phyloP scores from a whole-genome alignment of 1,284 basidiomycete genomes.

The Chalciporus piperatoides region DNA sequence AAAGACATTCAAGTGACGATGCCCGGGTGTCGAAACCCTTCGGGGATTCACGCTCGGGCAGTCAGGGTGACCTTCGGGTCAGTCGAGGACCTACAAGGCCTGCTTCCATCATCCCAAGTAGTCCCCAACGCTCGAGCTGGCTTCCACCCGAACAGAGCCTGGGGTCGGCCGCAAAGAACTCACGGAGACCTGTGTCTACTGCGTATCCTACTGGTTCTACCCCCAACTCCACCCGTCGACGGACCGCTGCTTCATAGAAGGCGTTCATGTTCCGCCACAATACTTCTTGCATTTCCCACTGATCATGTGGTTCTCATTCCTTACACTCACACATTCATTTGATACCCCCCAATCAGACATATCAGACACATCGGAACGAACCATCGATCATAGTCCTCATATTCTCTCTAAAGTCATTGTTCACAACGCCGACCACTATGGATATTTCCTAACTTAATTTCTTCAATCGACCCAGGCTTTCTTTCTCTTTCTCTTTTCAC shows the following conservation, averaged over 20 bases:
- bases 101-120: conserved; percentile 11
- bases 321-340: conserved; percentile 28
- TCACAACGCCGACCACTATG: conserved; percentile 20
- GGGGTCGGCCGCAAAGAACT: conserved; percentile 5
- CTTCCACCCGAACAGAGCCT: conserved; percentile 17
- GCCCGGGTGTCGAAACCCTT: conserved; percentile 11
- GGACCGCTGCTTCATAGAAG: conserved; percentile 25
- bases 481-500: conserved; percentile 4
- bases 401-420: conserved; percentile 16
- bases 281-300: conserved; percentile 9
- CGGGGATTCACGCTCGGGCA: conserved; percentile 16
- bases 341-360: conserved; percentile 26
- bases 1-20: conserved; percentile 34
- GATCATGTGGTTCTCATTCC: conserved; percentile 15
- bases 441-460: conserved; percentile 26
- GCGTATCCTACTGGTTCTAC: conserved; percentile 14
- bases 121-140: conserved; percentile 26
- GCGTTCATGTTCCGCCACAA: neutral
- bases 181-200: conserved; percentile 18
- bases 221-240: conserved; percentile 17
- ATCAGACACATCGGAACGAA: conserved; percentile 14
- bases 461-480: conserved; percentile 4
- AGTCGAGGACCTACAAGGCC: conserved; percentile 8
- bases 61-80: conserved; percentile 18
- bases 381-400: conserved; percentile 14